Evolutionary conservation across 768 basidiomycete genomes (phyloP).

Genomic region (Lactarius deliciosus): DNA sequence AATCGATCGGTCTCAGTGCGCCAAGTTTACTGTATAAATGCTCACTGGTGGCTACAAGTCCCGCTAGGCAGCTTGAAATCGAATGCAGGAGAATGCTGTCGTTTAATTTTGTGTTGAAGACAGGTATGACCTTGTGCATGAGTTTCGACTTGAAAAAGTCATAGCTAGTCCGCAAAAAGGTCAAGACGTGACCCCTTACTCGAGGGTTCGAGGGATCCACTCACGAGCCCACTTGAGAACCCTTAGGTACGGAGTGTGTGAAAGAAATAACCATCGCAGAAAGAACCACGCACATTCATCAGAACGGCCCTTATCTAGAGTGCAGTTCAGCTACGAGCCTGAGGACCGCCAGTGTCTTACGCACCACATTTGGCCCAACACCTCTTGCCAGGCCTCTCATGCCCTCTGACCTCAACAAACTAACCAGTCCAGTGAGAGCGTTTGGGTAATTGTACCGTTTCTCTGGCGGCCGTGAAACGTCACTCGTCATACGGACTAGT

Average conservation of each 20-base stretch:
- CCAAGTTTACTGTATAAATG: constrained; percentile 20
- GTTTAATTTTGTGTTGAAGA: constrained; percentile 57
- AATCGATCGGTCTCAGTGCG: background rate
- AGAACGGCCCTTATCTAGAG: constrained; percentile 58
- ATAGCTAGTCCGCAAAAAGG: constrained; percentile 47
- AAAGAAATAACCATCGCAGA: constrained; percentile 16
- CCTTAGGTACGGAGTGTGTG: constrained; percentile 41
- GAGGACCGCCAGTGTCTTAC: constrained; percentile 31
- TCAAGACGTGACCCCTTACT: constrained; percentile 6
- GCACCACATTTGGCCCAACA: constrained; percentile 73
- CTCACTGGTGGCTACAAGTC: constrained; percentile 76
- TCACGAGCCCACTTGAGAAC: constrained; percentile 83
- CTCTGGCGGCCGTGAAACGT: constrained; percentile 70
- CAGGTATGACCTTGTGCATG: constrained; percentile 51
- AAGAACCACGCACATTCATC: constrained; percentile 62
- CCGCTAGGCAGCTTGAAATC: constrained; percentile 64
- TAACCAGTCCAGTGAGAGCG: constrained; percentile 68
- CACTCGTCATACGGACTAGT: constrained; percentile 86
- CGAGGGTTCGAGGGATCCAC: constrained; percentile 35
- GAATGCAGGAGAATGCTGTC: constrained; percentile 70
- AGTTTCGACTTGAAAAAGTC: constrained; percentile 70
- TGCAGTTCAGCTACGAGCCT: constrained; percentile 18
- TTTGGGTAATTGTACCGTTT: constrained; percentile 77
- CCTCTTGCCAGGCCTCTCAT: constrained; percentile 67
- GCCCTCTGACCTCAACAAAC: constrained; percentile 68